Base-by-base conservation (phyloP, 2,329 filamentous ascomycete species). In the Arthroderma sp. region DNA sequence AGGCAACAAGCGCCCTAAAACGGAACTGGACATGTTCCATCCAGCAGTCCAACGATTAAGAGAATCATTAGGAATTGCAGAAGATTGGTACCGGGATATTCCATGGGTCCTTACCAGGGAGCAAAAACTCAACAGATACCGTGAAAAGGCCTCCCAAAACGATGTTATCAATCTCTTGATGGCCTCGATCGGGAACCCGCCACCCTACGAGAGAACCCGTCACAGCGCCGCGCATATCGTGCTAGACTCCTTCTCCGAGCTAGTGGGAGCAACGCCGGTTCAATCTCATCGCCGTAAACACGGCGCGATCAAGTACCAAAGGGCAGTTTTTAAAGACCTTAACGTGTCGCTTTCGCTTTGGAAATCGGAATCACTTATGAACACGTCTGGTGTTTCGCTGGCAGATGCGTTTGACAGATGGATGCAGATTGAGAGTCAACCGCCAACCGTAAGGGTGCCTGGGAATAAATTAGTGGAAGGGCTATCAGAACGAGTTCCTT, bases 221-320 rank as follows among this genome's bases (percentile, higher is more conserved):
- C 91, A 96, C 66, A 88, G 81, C 27, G 86, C 87, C 9, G 91
- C 88, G 7, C 89, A 96, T 67, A 75, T 79, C 45, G 75, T 86
- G 38, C 75, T 94, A 52, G 69, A 75, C 44, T 69, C 74, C 2
- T 65, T 89, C 6, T 70, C 72, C 15, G 68, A 65, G 10, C 60
- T 65, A 28, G 65, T 82, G 10, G 54, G 53, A 11, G 36, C 51
- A 60, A 50, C 69, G 69, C 78, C 0, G 45, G 64, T 0, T 79
- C 0, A 80, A 48, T 52, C 2, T 66, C 66, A 58, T 64, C 57
- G 27, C 67, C n/a, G n/a, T n/a, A n/a, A n/a, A n/a, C n/a, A n/a
- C n/a, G n/a, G n/a, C n/a, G n/a, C n/a, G n/a, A n/a, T n/a, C n/a
- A n/a, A n/a, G n/a, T n/a, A n/a, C n/a, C n/a, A n/a, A n/a, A n/a